Evolutionary conservation across 2,329 filamentous ascomycete genomes (phyloP).

Genomic region (Neopestalotiopsis clavispora): DNA sequence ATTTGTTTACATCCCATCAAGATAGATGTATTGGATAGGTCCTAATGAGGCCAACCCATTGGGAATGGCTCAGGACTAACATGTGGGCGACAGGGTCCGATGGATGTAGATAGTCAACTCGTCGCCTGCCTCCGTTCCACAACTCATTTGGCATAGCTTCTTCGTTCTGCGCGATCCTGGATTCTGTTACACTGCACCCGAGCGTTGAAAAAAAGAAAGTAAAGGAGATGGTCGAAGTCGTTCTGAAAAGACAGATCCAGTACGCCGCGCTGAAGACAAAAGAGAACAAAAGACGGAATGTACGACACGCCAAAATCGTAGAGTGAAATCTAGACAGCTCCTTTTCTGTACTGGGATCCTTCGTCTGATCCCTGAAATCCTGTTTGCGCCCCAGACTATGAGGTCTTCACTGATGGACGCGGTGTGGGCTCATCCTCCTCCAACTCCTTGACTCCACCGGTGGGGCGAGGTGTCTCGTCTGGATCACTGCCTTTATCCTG

Average conservation of each 20-base stretch:
- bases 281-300: neutral
- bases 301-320: neutral
- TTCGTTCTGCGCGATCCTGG: neutral
- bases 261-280: constrained; percentile 12
- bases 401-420: constrained; percentile 33
- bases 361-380: neutral
- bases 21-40: neutral
- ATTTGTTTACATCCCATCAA: neutral
- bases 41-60: neutral
- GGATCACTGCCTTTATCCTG: constrained; percentile 28
- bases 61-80: neutral
- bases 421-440: constrained; percentile 45
- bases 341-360: neutral
- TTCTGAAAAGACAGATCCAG: constrained; percentile 3
- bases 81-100: neutral
- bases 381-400: neutral
- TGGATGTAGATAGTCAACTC: neutral
- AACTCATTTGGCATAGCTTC: neutral
- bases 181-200: neutral
- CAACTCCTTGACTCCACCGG: constrained; percentile 23
- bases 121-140: neutral
- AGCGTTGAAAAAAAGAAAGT: neutral
- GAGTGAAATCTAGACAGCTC: neutral
- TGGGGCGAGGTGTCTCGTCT: constrained; percentile 51
- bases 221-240: neutral